Base-by-base conservation (phyloP, 495 filamentous ascomycete genomes). In the Talaromyces adpressus region DNA sequence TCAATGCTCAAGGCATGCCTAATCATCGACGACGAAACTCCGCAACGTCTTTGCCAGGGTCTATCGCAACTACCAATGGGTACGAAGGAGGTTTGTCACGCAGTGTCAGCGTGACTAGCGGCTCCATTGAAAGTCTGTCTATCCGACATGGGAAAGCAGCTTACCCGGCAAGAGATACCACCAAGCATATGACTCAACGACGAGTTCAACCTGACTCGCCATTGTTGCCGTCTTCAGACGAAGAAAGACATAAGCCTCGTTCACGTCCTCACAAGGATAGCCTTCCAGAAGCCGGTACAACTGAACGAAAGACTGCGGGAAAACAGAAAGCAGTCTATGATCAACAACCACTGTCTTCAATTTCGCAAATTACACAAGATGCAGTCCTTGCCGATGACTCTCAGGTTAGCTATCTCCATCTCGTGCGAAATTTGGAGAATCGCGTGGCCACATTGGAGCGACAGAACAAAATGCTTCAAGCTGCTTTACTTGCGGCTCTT, bases 391-490 rank as follows among this genome's bases (percentile, higher is more conserved):
- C 20, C 20, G 32, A 22, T 49, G 32, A 60, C 39, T 53, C 60
- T 16, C 20, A 32, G 1, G 1, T 34, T 7, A 22, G n/a, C n/a
- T 29, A 52, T 12, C 8, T 34, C 2, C 14, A 63, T 36, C 29
- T 39, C 6, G 59, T 64, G 22, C 65, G 41, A n/a, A 14, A 59
- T 34, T 71, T 80, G 1, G 77, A 79, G 62, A 70, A 72, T 23
- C 75, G 78, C 5, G 70, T 80, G 18, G 70, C 74, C 8, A 72
- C 76, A 27, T 71, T 80, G 2, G 77, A 79, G 47, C 76, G 73
- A 20, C 78, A 80, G 27, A 80, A 80, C 65, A 74, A 74, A 52
- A 70, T 77, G n/a, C 75, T 80, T 9, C 77, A 79, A 45, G 78
- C 78, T 8, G 78, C 78, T 57, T 72, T 80, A 14, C 61, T 79